Conservation (phyloP, 2,329 filamentous ascomycete genomes). For the Colletotrichum kahawae region DNA sequence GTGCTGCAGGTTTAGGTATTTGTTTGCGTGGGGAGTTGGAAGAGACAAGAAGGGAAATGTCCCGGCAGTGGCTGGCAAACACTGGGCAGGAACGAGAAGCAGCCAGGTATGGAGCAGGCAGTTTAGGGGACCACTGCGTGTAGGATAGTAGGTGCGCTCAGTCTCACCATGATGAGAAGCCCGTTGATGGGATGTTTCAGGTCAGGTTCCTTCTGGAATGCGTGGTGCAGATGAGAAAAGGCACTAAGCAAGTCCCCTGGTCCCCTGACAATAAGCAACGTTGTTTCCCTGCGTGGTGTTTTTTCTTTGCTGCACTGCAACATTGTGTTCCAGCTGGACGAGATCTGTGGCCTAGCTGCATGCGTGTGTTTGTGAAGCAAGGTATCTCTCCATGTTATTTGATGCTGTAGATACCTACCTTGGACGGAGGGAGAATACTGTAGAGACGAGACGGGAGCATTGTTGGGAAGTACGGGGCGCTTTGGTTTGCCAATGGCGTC, state of each 20-base stretch:
- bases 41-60: neutral
- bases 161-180: neutral
- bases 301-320: neutral
- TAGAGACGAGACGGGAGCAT: neutral
- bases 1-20: neutral
- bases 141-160: neutral
- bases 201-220: constrained; percentile 11
- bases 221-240: neutral
- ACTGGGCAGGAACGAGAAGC: neutral
- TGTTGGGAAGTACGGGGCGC: neutral
- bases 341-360: neutral
- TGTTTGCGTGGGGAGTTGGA: neutral
- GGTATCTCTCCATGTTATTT: neutral
- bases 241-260: neutral
- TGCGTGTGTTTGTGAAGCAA: neutral
- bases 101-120: neutral
- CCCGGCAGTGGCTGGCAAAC: neutral
- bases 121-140: neutral
- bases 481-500: neutral
- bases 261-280: neutral
- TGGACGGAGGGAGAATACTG: neutral
- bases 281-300: neutral
- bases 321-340: neutral
- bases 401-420: neutral
- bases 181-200: constrained; percentile 10